These are phyloP conservation scores for Talaromyces nanjingensis DNA, from an alignment of 495 filamentous ascomycete genomes.

Conservation along the genomic window DNA sequence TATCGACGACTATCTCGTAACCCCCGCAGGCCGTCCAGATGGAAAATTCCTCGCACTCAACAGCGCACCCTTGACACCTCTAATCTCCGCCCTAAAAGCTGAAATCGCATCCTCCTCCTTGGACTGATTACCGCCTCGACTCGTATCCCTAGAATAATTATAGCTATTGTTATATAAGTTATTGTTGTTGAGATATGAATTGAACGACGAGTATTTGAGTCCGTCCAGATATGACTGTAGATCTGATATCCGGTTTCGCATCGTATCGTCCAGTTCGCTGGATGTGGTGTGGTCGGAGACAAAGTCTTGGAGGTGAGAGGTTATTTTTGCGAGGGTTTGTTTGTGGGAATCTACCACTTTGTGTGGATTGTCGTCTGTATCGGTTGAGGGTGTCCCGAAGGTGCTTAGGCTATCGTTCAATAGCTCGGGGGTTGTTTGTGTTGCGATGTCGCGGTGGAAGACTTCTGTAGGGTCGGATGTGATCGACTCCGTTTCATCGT, in stretches of 20 bases:
- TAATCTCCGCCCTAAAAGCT: constrained; percentile 73
- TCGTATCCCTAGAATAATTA: constrained; percentile 16
- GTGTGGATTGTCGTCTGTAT: constrained; percentile 15
- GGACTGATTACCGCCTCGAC: constrained; percentile 32
- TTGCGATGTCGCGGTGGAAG: constrained; percentile 83
- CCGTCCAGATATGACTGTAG: constrained; percentile 47
- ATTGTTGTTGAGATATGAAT: constrained; percentile 10
- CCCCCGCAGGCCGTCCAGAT: constrained; percentile 20
- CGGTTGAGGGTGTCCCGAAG: constrained; percentile 17
- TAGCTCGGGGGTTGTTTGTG: constrained; percentile 64
- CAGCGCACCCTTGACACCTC: constrained; percentile 88
- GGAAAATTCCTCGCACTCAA: constrained; percentile 69
- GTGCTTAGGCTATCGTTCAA: constrained; percentile 14
- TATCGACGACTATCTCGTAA: background rate
- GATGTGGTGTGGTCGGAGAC: constrained; percentile 39
- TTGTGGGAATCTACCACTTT: constrained; percentile 30
- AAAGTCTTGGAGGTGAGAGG: constrained; percentile 48
- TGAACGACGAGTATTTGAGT: constrained; percentile 35
- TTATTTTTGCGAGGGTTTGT: constrained; percentile 38
- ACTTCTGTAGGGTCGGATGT: constrained; percentile 71
- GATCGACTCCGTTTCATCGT: constrained; percentile 39
- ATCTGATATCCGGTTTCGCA: constrained; percentile 36
- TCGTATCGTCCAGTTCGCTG: constrained; percentile 34
- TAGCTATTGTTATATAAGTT: constrained; percentile 14
- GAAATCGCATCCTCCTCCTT: constrained; percentile 70